Conservation (phyloP, 2,329 filamentous ascomycete genomes). For the Chrysosporium keratinophilum region DNA sequence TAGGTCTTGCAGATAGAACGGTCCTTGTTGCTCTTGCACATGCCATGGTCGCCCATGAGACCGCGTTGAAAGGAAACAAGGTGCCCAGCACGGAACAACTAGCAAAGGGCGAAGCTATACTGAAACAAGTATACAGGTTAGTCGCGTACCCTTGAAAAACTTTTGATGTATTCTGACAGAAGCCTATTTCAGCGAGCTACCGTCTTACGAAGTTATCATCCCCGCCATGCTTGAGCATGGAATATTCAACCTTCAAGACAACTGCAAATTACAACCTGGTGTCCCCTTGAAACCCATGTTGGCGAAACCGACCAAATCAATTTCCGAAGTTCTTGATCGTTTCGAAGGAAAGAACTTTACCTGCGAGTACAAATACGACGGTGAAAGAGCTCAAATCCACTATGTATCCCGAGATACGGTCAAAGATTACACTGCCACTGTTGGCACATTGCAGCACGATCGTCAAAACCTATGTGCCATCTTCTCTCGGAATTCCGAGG, state of each 20-base stretch:
- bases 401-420: conserved; percentile 77
- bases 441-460: conserved; percentile 52
- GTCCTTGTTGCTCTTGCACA: conserved; percentile 84
- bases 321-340: conserved; percentile 91
- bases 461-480: conserved; percentile 71
- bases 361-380: conserved; percentile 98
- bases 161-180: neutral
- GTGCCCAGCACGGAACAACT: conserved; percentile 64
- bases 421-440: conserved; percentile 55
- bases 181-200: conserved; percentile 59
- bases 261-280: conserved; percentile 84
- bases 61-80: conserved; percentile 55
- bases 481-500: conserved; percentile 95
- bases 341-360: conserved; percentile 95
- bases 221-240: conserved; percentile 80
- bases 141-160: conserved; percentile 16
- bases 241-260: conserved; percentile 68
- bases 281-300: conserved; percentile 97
- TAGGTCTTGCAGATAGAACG: conserved; percentile 85
- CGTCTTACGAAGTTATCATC: conserved; percentile 89
- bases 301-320: conserved; percentile 95
- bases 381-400: conserved; percentile 95
- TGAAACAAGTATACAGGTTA: conserved; percentile 85
- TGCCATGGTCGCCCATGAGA: conserved; percentile 75
- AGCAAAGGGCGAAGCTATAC: conserved; percentile 68